These are phyloP conservation scores for Mortierella sp. DNA, from an alignment of 371 early-diverging fungal genomes.

Conservation along the genomic window DNA sequence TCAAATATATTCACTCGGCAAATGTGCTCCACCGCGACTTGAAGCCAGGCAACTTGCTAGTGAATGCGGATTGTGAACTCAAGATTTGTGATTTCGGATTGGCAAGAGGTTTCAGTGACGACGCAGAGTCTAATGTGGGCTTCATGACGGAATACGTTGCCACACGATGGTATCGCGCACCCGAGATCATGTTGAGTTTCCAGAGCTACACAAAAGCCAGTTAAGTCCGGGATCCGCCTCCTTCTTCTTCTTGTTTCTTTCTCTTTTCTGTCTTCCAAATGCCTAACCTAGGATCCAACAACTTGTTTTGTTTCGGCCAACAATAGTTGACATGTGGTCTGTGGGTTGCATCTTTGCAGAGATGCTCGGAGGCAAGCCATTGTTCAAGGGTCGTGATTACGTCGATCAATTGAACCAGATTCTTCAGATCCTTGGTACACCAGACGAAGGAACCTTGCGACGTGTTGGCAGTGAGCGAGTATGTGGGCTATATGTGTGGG, in stretches of 20 bases:
- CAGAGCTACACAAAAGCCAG: slow-evolving; percentile 95
- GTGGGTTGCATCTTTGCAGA: slow-evolving; percentile 99
- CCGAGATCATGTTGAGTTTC: slow-evolving; percentile 97
- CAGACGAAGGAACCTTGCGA: slow-evolving; percentile 91
- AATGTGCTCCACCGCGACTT: slow-evolving; percentile 98
- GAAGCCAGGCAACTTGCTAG: slow-evolving; percentile 96
- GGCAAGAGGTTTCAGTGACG: slow-evolving; percentile 90
- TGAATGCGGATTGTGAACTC: slow-evolving; percentile 98
- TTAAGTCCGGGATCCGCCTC: slow-evolving; percentile 54
- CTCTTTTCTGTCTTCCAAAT: no score
- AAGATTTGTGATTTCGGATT: slow-evolving; percentile 96
- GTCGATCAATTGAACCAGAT: slow-evolving; percentile 99
- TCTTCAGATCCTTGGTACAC: slow-evolving; percentile 96
- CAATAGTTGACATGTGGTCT: slow-evolving; percentile 95
- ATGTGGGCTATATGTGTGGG: not conserved
- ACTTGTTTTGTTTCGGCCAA: not conserved
- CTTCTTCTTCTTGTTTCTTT: no score
- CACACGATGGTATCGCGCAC: slow-evolving; percentile 99
- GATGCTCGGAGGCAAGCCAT: slow-evolving; percentile 88
- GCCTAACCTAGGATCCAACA: no score
- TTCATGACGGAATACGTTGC: slow-evolving; percentile 98
- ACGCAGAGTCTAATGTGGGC: slow-evolving; percentile 83
- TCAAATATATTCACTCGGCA: slow-evolving; percentile 98
- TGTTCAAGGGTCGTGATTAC: slow-evolving; percentile 94
- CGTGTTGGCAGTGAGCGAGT: slow-evolving; percentile 60